Evolutionary conservation across 2,329 filamentous ascomycete species (phyloP).

Genomic region (Madurella fahalii): DNA sequence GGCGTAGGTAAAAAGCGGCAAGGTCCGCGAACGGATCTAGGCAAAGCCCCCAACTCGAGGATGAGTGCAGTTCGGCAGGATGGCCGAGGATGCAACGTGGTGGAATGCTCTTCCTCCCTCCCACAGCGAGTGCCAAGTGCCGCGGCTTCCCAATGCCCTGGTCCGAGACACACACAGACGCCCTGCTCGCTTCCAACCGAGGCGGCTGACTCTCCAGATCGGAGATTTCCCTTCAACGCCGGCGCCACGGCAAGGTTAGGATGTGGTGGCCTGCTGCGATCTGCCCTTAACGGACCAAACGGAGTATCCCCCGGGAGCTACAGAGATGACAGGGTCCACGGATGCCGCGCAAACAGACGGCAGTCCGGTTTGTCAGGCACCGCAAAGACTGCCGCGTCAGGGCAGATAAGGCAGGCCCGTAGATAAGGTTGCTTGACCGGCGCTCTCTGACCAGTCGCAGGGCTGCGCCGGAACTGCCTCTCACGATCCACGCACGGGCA

Average conservation of each 20-base stretch:
- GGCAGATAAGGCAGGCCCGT: constrained; percentile 1
- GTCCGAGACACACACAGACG: constrained; percentile 4
- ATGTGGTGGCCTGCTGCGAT: constrained; percentile 1
- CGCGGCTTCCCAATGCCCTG: constrained; percentile 10
- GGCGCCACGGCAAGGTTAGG: neutral
- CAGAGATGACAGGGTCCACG: constrained; percentile 15
- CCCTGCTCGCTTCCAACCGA: neutral
- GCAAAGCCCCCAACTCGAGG: constrained; percentile 2
- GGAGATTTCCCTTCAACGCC: neutral
- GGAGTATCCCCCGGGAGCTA: constrained; percentile 3
- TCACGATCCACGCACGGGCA: neutral
- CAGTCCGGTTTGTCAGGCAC: constrained; percentile 4
- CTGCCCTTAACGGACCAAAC: constrained; percentile 6
- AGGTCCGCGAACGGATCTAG: constrained; percentile 10
- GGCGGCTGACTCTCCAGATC: neutral
- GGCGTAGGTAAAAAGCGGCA: constrained; percentile 31
- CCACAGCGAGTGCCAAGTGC: constrained; percentile 2
- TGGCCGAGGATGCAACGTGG: constrained; percentile 11
- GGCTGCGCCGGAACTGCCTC: constrained; percentile 1
- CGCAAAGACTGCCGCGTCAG: neutral
- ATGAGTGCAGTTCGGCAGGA: constrained; percentile 3
- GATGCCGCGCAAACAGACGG: constrained; percentile 5
- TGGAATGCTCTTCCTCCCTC: neutral
- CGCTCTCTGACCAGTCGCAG: neutral
- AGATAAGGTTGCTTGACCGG: constrained; percentile 5